A percentile compares a stretch with the other conserved stretches of the same genome.
Conservation (phyloP, 208 protist genomes). For the Trypanosomatidae sp. region DNA sequence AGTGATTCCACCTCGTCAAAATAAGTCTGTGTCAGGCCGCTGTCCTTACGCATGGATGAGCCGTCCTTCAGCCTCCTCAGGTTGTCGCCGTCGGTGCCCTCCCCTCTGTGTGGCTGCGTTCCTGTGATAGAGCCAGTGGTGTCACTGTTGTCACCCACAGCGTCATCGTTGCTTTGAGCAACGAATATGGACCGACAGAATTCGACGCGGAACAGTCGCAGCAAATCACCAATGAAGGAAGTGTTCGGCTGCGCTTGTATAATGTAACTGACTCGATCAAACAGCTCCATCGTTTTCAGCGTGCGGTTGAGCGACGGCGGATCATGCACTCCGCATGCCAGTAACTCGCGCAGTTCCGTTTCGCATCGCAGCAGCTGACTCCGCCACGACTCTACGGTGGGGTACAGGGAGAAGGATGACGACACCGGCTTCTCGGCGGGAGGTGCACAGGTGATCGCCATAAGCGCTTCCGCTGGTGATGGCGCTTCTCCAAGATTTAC, state of each 20-base stretch:
- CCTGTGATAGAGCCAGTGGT: neutral
- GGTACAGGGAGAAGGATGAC: neutral
- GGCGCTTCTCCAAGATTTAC: neutral
- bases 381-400: constrained; percentile 52
- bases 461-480: constrained; percentile 25
- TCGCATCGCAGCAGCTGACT: constrained; percentile 80
- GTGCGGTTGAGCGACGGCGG: constrained; percentile 52
- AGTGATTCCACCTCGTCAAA: constrained; percentile 79
- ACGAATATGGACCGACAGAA: constrained; percentile 81
- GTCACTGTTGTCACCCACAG: neutral
- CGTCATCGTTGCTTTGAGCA: neutral
- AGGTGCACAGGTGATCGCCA: neutral
- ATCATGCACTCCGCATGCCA: constrained; percentile 38
- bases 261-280: constrained; percentile 48
- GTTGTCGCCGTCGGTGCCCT: neutral
- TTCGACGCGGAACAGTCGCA: constrained; percentile 86
- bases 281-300: constrained; percentile 57
- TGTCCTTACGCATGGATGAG: neutral
- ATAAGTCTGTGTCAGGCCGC: constrained; percentile 40
- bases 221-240: constrained; percentile 52
- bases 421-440: neutral
- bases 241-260: constrained; percentile 45
- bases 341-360: constrained; percentile 73
- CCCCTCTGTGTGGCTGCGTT: neutral
- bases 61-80: too few species aligned